Evolutionary conservation across 192 early-diverging fungal genomes (phyloP).

Genomic region (Backusella parvicylindrica): DNA sequence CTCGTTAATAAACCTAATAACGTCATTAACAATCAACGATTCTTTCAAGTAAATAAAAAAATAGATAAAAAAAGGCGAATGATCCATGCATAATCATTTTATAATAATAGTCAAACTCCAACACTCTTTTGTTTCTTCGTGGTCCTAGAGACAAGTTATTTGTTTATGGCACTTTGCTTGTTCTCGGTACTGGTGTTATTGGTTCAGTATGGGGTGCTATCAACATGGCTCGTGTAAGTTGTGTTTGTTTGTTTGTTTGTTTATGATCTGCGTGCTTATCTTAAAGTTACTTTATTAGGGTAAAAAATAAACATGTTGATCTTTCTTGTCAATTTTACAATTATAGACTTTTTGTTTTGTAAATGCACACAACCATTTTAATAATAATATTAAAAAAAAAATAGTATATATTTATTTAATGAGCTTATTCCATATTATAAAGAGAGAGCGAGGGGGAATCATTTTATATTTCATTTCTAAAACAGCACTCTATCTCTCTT

Average conservation of each 20-base stretch:
- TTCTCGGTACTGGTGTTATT: constrained; percentile 33
- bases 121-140: constrained; percentile 31
- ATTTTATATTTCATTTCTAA: neutral
- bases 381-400: neutral
- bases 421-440: too few relatives aligned
- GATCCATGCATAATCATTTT: neutral
- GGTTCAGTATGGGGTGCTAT: constrained; percentile 28
- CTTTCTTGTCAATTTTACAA: neutral
- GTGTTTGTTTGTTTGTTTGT: neutral
- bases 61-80: neutral
- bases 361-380: neutral
- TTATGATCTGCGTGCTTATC: neutral
- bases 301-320: neutral
- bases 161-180: constrained; percentile 23
- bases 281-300: neutral
- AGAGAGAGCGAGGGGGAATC: neutral
- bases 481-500: neutral
- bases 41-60: neutral
- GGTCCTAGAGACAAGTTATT: constrained; percentile 37
- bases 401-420: too few relatives aligned
- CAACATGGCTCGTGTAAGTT: constrained; percentile 32
- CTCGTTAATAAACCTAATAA: constrained; percentile 33
- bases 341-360: neutral
- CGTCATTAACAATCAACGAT: constrained; percentile 23
- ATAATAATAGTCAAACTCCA: constrained; percentile 24